Conservation (phyloP, 2,329 filamentous ascomycete genomes). For the Penicillium aurantiogriseum region DNA sequence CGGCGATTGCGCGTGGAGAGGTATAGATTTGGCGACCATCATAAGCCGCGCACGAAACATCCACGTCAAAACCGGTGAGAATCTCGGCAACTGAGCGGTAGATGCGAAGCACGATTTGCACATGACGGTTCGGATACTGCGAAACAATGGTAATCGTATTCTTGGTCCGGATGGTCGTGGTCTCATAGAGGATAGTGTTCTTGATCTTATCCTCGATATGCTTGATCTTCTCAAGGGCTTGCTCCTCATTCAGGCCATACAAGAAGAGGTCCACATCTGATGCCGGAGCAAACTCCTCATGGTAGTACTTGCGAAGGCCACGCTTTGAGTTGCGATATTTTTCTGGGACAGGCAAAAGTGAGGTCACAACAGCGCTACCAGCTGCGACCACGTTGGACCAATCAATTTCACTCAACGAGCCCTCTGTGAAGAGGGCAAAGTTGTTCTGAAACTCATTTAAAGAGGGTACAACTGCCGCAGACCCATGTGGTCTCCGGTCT, state of each 20-base stretch:
- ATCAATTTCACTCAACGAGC: slow-evolving; percentile 69
- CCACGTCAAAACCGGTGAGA: slow-evolving; percentile 83
- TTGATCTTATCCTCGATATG: slow-evolving; percentile 73
- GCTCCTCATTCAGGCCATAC: slow-evolving; percentile 72
- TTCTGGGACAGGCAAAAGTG: slow-evolving; percentile 67
- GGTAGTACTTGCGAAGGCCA: slow-evolving; percentile 68
- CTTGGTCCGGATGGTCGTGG: slow-evolving; percentile 80
- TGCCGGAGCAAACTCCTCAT: slow-evolving; percentile 75
- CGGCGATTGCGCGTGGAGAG: slow-evolving; percentile 71
- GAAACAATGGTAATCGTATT: slow-evolving; percentile 83
- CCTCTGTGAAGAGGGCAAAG: slow-evolving; percentile 80
- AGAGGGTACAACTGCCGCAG: slow-evolving; percentile 65
- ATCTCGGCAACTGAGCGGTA: slow-evolving; percentile 84
- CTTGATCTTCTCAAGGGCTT: slow-evolving; percentile 80
- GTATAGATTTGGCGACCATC: slow-evolving; percentile 78
- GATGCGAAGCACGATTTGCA: slow-evolving; percentile 81
- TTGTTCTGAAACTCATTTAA: slow-evolving; percentile 73
- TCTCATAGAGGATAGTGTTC: slow-evolving; percentile 77
- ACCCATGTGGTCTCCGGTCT: slow-evolving; percentile 61
- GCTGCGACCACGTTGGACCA: slow-evolving; percentile 82
- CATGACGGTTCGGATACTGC: slow-evolving; percentile 77
- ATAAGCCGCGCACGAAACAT: slow-evolving; percentile 77
- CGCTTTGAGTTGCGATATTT: slow-evolving; percentile 63
- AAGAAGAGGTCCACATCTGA: slow-evolving; percentile 86
- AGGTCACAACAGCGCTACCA: slow-evolving; percentile 77